Evolutionary conservation across 1,139 yeast genomes (phyloP).

Genomic region (Nakaseomyces uthaithaninus): DNA sequence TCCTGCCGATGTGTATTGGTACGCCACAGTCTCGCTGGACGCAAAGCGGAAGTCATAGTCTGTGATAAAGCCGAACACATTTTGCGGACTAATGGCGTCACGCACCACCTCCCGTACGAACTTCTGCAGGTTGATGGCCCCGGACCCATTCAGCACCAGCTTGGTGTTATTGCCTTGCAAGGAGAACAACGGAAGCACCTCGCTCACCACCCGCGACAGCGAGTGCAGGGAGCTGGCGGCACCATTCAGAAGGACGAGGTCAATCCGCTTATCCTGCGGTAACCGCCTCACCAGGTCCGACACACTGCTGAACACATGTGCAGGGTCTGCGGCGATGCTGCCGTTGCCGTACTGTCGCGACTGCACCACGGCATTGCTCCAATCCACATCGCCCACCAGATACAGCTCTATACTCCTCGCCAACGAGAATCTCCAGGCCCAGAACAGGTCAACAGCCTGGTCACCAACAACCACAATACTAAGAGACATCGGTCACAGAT

Average conservation of each 20-base stretch:
- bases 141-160: constrained; percentile 57
- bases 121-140: constrained; percentile 62
- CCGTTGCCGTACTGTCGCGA: constrained; percentile 23
- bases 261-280: constrained; percentile 32
- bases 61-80: constrained; percentile 52
- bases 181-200: constrained; percentile 25
- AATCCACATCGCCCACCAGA: constrained; percentile 21
- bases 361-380: constrained; percentile 19
- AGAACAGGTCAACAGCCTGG: constrained; percentile 27
- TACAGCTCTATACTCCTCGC: constrained; percentile 25
- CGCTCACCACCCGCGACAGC: constrained; percentile 34
- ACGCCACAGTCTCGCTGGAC: constrained; percentile 30
- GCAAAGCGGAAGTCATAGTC: constrained; percentile 48
- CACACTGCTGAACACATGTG: constrained; percentile 18
- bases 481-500: constrained; percentile 10
- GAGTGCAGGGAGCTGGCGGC: constrained; percentile 40
- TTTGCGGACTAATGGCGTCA: constrained; percentile 27
- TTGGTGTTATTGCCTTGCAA: constrained; percentile 38
- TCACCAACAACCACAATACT: constrained; percentile 28
- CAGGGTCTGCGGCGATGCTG: constrained; percentile 21
- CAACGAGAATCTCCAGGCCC: constrained; percentile 27
- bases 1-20: constrained; percentile 10
- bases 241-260: constrained; percentile 39
- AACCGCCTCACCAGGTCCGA: constrained; percentile 11
- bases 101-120: constrained; percentile 38